Evolutionary conservation across 208 protist species (phyloP).

Genomic region (Naegleria gruberi): DNA sequence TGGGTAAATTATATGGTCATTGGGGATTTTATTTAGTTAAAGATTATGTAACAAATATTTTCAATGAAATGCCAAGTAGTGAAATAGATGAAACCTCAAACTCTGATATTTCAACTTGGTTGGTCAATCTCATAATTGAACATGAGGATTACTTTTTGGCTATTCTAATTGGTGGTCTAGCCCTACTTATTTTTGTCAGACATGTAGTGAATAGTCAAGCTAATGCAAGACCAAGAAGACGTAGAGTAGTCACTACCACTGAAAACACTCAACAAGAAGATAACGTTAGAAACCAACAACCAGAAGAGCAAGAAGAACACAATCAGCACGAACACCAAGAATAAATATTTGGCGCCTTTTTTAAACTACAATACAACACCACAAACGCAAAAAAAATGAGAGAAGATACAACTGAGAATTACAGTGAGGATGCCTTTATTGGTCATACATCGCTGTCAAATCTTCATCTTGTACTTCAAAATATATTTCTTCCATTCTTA

Average conservation of each 20-base stretch:
- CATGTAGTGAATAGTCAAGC: background rate
- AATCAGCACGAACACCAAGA: background rate
- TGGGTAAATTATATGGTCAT: conserved; percentile 23
- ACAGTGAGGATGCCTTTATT: background rate
- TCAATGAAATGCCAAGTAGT: background rate
- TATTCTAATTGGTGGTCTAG: background rate
- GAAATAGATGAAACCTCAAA: background rate
- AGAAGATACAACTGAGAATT: background rate
- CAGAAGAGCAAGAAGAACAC: background rate
- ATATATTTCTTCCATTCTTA: background rate
- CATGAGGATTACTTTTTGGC: background rate
- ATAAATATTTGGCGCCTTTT: background rate
- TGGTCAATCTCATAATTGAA: background rate
- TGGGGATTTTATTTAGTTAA: background rate
- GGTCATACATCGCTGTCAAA: background rate
- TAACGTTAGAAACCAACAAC: background rate
- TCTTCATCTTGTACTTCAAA: background rate
- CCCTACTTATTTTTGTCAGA: background rate
- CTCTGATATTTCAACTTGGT: background rate
- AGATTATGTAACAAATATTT: background rate
- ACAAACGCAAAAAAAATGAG: background rate
- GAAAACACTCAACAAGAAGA: background rate
- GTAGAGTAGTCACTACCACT: background rate
- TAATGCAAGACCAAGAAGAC: background rate
- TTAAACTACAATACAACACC: no score